Evolutionary conservation across 179 eudicot genomes (phyloP), one percentile per base, ranked within the genome.

Genomic region (Pouteria campechiana): DNA sequence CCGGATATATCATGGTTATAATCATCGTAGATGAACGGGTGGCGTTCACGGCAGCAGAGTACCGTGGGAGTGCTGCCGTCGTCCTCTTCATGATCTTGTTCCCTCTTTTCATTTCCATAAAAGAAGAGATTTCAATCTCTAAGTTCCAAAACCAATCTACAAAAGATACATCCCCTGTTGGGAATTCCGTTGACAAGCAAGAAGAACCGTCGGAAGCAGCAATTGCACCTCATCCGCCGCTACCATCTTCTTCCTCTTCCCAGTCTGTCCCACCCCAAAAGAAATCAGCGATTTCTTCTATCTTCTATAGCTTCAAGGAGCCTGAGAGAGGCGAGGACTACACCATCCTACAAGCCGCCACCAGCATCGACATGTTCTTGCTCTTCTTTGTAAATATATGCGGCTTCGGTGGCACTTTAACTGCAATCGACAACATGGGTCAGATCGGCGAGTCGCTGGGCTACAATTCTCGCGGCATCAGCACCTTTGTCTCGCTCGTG

Each of bases 311-410:
- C 6, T 66, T 18, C 36, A 12, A 45, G 1, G 28, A 32, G 30
- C 67, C 67, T 2, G 18, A 35, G 10, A 50, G 63, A 35, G 67
- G 67, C 16, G 55, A 61, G 19, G 67, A 67, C 27, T 55, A 39
- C 14, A 32, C 46, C 5, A 67, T 67, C 5, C 12, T 67, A 15
- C 72, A 67, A 36, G 63, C 72, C 1, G 42, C 61, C 10, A 7
- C 56, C 3, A 67, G 66, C 20, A 10, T 45, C n/a, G 66, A 60
- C 44, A 65, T 65, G 71, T 0, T 65, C 0, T 32, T 60, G 17
- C 32, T 65, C 3, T 65, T 59, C n/a, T 4, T 59, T 1, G 29
- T 52, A 0, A 49, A 57, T 4, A 37, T 52, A 23, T 59, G 58
- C 18, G 61, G 66, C 5, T 21, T 59, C 1, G 61, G 71, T 2